Percentiles rank a stretch among this genome's conserved stretches.
Conservation (phyloP, 2,329 filamentous ascomycete genomes). For the Cordyceps fumosorosea region DNA sequence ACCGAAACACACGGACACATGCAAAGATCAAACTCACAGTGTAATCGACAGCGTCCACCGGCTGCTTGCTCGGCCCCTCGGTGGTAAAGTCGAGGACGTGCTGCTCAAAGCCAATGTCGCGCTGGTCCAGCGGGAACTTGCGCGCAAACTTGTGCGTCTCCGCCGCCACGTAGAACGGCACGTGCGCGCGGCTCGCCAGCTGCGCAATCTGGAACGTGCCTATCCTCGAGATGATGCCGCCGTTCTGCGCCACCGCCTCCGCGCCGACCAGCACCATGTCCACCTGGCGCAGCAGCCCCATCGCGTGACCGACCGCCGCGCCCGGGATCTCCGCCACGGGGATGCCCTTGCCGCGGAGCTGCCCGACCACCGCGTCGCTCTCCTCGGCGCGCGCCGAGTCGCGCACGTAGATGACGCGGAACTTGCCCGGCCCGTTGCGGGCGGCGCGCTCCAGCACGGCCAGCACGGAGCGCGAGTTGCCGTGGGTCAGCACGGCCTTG, state of each 20-base stretch:
- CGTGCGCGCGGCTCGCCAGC: conserved; percentile 61
- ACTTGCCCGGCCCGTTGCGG: conserved; percentile 54
- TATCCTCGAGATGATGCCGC: conserved; percentile 83
- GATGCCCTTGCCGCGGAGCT: conserved; percentile 66
- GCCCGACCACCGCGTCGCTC: conserved; percentile 62
- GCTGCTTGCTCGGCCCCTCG: conserved; percentile 37
- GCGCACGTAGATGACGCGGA: conserved; percentile 77
- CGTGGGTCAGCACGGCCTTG: conserved; percentile 80
- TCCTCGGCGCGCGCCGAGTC: conserved; percentile 51
- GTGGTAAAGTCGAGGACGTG: conserved; percentile 67
- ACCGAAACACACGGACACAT: background rate
- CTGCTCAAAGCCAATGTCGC: conserved; percentile 73
- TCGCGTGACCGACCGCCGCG: conserved; percentile 69
- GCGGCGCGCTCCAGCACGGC: conserved; percentile 65
- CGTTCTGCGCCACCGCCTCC: conserved; percentile 91
- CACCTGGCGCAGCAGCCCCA: conserved; percentile 50
- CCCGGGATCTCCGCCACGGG: conserved; percentile 61
- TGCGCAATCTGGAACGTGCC: conserved; percentile 81
- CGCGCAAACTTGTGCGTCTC: conserved; percentile 97
- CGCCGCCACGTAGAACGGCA: conserved; percentile 83
- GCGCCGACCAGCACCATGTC: conserved; percentile 61
- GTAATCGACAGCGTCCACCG: conserved; percentile 59
- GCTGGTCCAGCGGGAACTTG: conserved; percentile 75
- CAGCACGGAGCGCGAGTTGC: conserved; percentile 77
- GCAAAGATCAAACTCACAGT: conserved; percentile 43